Percentiles rank a stretch among this genome's conserved stretches.
These are phyloP conservation scores for Calonectria pseudoreteaudii DNA, from an alignment of 2,329 filamentous ascomycete genomes.

Conservation along the genomic window DNA sequence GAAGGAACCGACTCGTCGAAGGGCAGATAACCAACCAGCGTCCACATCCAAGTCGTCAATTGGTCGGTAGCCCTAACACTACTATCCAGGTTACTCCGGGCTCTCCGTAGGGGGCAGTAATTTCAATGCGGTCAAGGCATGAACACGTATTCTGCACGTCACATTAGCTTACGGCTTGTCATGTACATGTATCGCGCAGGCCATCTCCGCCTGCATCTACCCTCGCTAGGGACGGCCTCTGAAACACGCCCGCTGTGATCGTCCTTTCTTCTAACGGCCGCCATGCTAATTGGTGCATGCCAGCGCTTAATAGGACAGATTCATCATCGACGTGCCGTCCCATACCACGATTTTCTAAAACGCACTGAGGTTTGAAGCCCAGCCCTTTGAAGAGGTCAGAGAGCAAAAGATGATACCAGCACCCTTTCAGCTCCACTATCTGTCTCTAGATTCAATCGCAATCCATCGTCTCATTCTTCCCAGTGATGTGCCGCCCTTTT, in stretches of 20 bases:
- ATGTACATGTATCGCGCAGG: slow-evolving; percentile 10
- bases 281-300: neutral
- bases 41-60: neutral
- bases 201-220: neutral
- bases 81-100: neutral
- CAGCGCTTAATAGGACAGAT: neutral
- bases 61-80: neutral
- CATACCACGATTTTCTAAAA: neutral
- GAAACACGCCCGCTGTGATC: neutral
- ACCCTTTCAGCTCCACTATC: neutral
- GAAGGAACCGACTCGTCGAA: neutral
- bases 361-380: neutral
- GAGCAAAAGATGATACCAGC: neutral
- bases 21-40: neutral
- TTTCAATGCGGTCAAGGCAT: slow-evolving; percentile 9
- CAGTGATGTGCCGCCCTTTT: neutral
- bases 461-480: neutral
- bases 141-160: slow-evolving; percentile 26
- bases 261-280: neutral
- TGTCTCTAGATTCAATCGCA: neutral
- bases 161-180: slow-evolving; percentile 21
- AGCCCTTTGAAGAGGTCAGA: neutral
- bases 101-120: slow-evolving; percentile 7
- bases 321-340: neutral
- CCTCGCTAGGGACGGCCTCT: neutral